Base-by-base conservation (phyloP, 441 rosid species). In the Cnidoscolus chayamansa region DNA sequence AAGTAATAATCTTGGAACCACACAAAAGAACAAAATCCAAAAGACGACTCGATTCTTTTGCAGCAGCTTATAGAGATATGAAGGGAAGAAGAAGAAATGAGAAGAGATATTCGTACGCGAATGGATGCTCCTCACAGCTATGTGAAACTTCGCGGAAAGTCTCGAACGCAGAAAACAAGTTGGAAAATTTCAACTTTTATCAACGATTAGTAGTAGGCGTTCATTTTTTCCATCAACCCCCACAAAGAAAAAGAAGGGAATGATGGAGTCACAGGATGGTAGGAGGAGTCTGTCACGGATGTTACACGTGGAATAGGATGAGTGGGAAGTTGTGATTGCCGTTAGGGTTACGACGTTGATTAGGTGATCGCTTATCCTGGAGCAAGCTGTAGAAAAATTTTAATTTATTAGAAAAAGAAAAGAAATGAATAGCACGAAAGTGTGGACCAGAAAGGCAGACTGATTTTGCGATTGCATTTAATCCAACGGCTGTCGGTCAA, bases 191-290 rank as follows among this genome's bases (percentile, higher is more conserved):
- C 40, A 0, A 11, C 37, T 12, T 72, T 19, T 31, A 63, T 17
- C 45, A 2, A 35, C 40, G 35, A 13, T 43, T 37, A 16, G 11
- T 35, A 1, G 13, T 15, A 8, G 60, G 15, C 53, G 62, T 49
- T 63, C 13, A 17, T 47, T 19, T 60, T 4, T 59, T 25, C 9
- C 32, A n/a, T 9, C 17, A 49, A 43, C 67, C 50, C 19, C 67
- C 40, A 19, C 40, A 19, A 19, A 61, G 51, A 60, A 60, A 70
- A 10, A 0, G 10, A 57, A 56, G 67, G 55, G 0, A 15, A 4
- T 31, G 84, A 12, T 50, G 63, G 31, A 45, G 68, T 69, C 43
- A 77, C 84, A 0, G 68, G 20, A 81, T 65, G 86, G 81, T 58
- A 71, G 10, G 17, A 13, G 10, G 15, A 20, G 0, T 65, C 55